Percentiles rank a stretch among this genome's conserved stretches.
Conservation (phyloP, 768 basidiomycete genomes). For the Mycena haematopus region DNA sequence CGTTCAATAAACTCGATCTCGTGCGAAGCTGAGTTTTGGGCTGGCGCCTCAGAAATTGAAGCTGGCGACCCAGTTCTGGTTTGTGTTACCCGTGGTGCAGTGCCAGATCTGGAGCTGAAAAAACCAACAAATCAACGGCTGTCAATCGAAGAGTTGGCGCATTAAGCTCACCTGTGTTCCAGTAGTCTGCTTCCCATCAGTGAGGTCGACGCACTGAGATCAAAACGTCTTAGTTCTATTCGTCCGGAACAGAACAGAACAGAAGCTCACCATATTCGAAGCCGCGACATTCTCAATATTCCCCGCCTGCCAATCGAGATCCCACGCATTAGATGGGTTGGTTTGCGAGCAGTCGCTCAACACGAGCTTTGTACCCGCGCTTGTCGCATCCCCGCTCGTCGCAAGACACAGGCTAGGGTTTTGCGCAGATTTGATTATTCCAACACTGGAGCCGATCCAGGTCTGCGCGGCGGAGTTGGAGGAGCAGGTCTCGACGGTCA, state of each 20-base stretch:
- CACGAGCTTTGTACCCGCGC: constrained; percentile 2
- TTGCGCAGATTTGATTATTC: background rate
- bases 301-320: constrained; percentile 2
- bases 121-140: no score
- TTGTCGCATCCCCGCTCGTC: background rate
- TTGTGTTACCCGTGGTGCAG: background rate
- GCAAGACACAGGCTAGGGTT: background rate
- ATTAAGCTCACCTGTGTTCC: background rate
- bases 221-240: background rate
- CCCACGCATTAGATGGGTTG: background rate
- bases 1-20: no score
- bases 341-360: background rate
- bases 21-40: background rate
- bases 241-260: background rate
- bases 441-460: background rate
- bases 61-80: background rate
- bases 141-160: background rate
- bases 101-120: constrained; percentile 1
- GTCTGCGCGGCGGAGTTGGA: background rate
- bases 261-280: background rate
- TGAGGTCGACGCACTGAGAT: constrained; percentile 2
- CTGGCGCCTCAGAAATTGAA: background rate
- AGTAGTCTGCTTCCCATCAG: background rate
- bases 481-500: background rate
- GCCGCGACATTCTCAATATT: background rate